These are phyloP conservation scores for Mycena vitilis DNA, from an alignment of 768 basidiomycete genomes.

Conservation along the genomic window DNA sequence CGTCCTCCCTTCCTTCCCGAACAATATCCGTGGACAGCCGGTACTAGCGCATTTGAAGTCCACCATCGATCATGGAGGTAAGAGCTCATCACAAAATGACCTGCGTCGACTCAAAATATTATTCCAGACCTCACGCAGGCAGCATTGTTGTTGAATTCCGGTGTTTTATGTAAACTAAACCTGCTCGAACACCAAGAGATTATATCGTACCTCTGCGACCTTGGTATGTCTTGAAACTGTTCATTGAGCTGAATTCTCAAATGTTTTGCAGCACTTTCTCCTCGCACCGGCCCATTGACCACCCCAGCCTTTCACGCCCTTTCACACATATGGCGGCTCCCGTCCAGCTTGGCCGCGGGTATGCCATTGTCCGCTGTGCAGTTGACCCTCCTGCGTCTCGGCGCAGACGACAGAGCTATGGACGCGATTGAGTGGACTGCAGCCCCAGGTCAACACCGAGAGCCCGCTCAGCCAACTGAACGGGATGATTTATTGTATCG, in stretches of 20 bases:
- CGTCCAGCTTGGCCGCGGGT: slow-evolving; percentile 36
- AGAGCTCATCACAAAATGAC: background rate
- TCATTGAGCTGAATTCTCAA: slow-evolving; percentile 25
- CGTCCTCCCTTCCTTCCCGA: slow-evolving; percentile 17
- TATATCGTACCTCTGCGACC: slow-evolving; percentile 54
- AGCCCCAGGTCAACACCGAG: slow-evolving; percentile 19
- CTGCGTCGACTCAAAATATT: background rate
- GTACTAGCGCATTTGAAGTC: slow-evolving; percentile 21
- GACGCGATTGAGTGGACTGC: slow-evolving; percentile 47
- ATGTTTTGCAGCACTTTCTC: slow-evolving; percentile 44
- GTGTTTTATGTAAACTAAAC: slow-evolving; percentile 51
- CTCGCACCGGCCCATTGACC: slow-evolving; percentile 33
- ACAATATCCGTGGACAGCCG: slow-evolving; percentile 12
- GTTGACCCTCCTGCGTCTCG: slow-evolving; percentile 55
- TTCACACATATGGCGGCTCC: slow-evolving; percentile 46
- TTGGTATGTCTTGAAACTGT: slow-evolving; percentile 47
- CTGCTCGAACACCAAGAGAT: slow-evolving; percentile 43
- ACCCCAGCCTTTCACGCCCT: slow-evolving; percentile 49
- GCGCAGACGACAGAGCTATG: slow-evolving; percentile 53
- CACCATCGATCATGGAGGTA: slow-evolving; percentile 15
- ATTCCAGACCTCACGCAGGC: slow-evolving; percentile 54
- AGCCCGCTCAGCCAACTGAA: slow-evolving; percentile 33
- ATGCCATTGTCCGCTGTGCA: slow-evolving; percentile 51
- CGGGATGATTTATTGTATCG: slow-evolving; percentile 53
- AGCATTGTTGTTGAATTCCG: slow-evolving; percentile 53